phyloP scores from a whole-genome alignment of 805 yeast species.

The Zygosaccharomyces kombuchaensis region DNA sequence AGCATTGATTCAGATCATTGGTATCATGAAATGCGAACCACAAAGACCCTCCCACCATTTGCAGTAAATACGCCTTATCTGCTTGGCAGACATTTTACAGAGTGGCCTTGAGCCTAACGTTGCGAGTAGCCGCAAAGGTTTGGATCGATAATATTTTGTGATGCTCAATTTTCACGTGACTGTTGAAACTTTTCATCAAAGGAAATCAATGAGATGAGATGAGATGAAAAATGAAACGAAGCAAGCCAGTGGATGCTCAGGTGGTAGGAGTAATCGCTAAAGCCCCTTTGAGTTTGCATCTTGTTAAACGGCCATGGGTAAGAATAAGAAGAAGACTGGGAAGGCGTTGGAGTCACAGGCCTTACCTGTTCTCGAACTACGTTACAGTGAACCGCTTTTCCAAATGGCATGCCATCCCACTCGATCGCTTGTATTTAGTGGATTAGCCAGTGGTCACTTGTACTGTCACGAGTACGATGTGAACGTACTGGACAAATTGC shows the following conservation, averaged over 20 bases:
- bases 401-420: conserved; percentile 75
- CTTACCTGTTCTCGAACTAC: conserved; percentile 36
- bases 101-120: too few relatives aligned
- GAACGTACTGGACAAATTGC: conserved; percentile 37
- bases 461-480: conserved; percentile 56
- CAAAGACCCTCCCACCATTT: not conserved
- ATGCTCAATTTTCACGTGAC: not conserved
- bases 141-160: too few relatives aligned
- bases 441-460: conserved; percentile 80
- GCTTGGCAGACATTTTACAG: too few relatives aligned
- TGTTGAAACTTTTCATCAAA: not conserved
- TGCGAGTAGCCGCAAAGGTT: too few relatives aligned
- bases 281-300: not conserved
- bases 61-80: too few relatives aligned
- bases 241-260: conserved; percentile 1
- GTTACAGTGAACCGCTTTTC: conserved; percentile 62
- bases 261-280: not conserved
- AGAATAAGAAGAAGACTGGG: conserved; percentile 15
- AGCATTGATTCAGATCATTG: not conserved
- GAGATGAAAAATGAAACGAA: not conserved
- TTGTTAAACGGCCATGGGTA: conserved; percentile 8
- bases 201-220: conserved; percentile 6
- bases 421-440: conserved; percentile 57
- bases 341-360: conserved; percentile 11
- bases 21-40: too few relatives aligned